Evolutionary conservation across 148 eudicot species (phyloP), one percentile per base, ranked within the genome.

Genomic region (Polygonum aviculare): DNA sequence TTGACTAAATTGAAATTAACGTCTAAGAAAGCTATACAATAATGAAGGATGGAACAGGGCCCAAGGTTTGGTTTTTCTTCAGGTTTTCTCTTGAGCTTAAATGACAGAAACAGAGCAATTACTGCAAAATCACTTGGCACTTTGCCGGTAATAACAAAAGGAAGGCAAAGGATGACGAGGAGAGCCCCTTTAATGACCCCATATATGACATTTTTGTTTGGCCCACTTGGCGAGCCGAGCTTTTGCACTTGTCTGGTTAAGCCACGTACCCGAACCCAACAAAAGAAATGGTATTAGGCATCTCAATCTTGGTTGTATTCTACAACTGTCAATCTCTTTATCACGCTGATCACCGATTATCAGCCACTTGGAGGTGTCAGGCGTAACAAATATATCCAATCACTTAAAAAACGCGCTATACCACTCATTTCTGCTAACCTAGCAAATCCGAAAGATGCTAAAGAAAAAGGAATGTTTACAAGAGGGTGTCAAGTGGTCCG

Each of bases 401-500:
- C 44, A 67, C 72, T 67, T 67, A 38, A 67, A 10, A 4, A 67
- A 18, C 72, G 15, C 16, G 0, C 6, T 26, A 12, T 18, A 2
- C 69, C 69, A 62, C 26, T 26, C 12, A 62, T 7, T 62, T 11
- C 10, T 62, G 38, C 69, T 26, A 62, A 16, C 31, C 22, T 26
- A 26, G 31, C 51, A 71, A 63, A 67, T 22, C 41, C 35, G n/a
- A 35, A 33, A 35, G 7, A 65, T 60, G 67, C 36, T 60, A 60
- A 60, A 60, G 67, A 22, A 62, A 26, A 16, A n/a, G 69, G 3
- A 31, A 19, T 57, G 63, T 57, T 57, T 57, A 57, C 0, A 19
- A 57, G 31, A 22, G 33, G 69, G 69, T 26, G 31, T 62, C 52
- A 44, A 72, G 74, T 72, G 74, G 74, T 72, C 74, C 74, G 74